Percentiles rank a stretch among this genome's conserved stretches.
These are phyloP conservation scores for Areca catechu DNA, from an alignment of 176 grass and related monocot species.

Conservation along the genomic window DNA sequence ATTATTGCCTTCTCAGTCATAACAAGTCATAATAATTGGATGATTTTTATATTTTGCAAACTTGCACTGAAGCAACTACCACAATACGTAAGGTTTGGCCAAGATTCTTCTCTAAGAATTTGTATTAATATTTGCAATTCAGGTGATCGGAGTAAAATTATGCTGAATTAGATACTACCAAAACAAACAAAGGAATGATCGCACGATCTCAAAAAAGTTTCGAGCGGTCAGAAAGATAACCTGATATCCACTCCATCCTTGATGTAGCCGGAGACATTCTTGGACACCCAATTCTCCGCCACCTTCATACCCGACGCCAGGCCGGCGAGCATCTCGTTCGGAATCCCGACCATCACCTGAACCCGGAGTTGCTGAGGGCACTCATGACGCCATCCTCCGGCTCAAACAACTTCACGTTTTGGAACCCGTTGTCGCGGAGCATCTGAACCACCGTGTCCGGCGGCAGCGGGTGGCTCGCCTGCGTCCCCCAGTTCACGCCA, in stretches of 20 bases:
- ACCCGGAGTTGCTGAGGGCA: background rate
- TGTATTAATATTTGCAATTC: too few species aligned
- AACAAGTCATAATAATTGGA: too few species aligned
- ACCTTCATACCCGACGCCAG: slow-evolving; percentile 1
- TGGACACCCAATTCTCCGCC: slow-evolving; percentile 6
- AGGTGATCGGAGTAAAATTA: too few species aligned
- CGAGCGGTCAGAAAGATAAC: background rate
- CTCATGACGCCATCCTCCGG: background rate
- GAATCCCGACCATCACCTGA: slow-evolving; percentile 61
- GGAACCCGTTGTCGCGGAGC: slow-evolving; percentile 6
- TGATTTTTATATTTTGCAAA: too few species aligned
- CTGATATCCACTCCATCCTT: slow-evolving; percentile 17
- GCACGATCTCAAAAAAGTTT: too few species aligned
- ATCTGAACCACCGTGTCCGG: slow-evolving; percentile 13
- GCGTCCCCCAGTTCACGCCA: slow-evolving; percentile 15
- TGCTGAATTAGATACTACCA: too few species aligned
- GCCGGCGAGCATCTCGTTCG: slow-evolving; percentile 52
- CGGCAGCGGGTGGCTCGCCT: slow-evolving; percentile 19
- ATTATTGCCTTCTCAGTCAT: too few species aligned
- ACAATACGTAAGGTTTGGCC: too few species aligned
- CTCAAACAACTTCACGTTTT: slow-evolving; percentile 16
- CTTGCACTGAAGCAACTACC: too few species aligned
- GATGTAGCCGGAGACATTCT: slow-evolving; percentile 8
- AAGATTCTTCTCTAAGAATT: too few species aligned
- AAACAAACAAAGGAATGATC: too few species aligned